Conservation (phyloP, 75 land plant genomes). For the Chamaecyparis obtusa region DNA sequence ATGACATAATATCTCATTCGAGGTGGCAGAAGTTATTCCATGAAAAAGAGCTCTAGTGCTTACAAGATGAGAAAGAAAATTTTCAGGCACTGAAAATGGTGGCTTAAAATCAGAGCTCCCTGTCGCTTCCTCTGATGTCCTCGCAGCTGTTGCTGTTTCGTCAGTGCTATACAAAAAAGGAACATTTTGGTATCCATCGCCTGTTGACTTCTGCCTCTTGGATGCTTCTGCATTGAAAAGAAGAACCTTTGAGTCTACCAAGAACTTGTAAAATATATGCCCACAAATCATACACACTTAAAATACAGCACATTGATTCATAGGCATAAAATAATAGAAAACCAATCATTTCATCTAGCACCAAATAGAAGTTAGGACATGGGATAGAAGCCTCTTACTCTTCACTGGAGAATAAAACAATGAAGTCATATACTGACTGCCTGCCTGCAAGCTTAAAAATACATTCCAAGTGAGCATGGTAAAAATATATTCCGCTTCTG, state of each 20-base stretch:
- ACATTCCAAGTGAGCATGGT: conserved; percentile 20
- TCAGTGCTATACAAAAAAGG: conserved; percentile 59
- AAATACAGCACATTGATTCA: background rate
- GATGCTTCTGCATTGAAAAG: conserved; percentile 27
- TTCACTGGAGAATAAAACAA: conserved; percentile 38
- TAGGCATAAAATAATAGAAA: background rate
- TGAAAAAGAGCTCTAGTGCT: conserved; percentile 20
- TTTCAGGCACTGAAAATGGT: conserved; percentile 73
- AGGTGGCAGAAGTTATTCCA: background rate
- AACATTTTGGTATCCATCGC: conserved; percentile 46
- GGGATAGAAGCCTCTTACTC: conserved; percentile 57
- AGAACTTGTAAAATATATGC: background rate
- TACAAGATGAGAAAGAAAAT: conserved; percentile 54
- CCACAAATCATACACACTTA: background rate
- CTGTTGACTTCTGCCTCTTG: conserved; percentile 17
- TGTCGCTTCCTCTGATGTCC: conserved; percentile 27
- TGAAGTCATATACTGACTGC: conserved; percentile 41
- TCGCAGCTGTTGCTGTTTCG: conserved; percentile 12
- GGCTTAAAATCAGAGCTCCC: conserved; percentile 42
- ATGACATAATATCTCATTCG: conserved; percentile 11
- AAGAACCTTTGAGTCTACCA: background rate
- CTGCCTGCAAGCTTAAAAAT: conserved; percentile 66
- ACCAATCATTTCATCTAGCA: background rate
- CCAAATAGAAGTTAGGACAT: conserved; percentile 1
- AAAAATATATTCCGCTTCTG: background rate